Conservation (phyloP, 306 rosid species). For the Prunus kanzakura region DNA sequence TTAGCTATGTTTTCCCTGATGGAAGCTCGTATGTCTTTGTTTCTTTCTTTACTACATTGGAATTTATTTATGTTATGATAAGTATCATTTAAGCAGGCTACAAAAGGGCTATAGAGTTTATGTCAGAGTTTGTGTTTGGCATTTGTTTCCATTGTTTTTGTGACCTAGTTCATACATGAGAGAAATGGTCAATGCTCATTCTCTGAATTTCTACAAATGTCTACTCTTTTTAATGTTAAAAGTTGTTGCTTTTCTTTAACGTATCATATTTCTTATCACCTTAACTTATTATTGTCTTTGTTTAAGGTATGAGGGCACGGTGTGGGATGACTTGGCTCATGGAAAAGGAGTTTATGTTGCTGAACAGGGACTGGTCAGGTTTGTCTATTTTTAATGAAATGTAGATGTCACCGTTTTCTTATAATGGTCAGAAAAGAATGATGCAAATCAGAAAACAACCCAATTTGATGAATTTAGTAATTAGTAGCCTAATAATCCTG, state of each 20-base stretch:
- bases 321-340: conserved; percentile 98
- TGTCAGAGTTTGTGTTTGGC: background rate
- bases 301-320: conserved; percentile 87
- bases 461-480: background rate
- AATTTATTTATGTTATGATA: background rate
- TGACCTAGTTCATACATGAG: background rate
- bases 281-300: background rate
- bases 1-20: conserved; percentile 79
- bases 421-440: background rate
- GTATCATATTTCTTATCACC: background rate
- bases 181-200: background rate
- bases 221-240: background rate
- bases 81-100: background rate
- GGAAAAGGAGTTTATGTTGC: conserved; percentile 87
- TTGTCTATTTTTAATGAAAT: conserved; percentile 20
- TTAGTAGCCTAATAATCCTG: background rate
- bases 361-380: conserved; percentile 74
- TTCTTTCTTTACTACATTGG: background rate
- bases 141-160: background rate
- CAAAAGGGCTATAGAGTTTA: background rate
- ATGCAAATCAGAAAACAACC: background rate
- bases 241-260: background rate
- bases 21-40: conserved; percentile 71
- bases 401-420: background rate
- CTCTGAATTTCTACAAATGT: background rate